Evolutionary conservation across 2,329 filamentous ascomycete species (phyloP).

Genomic region (Trichophaea hybrida): DNA sequence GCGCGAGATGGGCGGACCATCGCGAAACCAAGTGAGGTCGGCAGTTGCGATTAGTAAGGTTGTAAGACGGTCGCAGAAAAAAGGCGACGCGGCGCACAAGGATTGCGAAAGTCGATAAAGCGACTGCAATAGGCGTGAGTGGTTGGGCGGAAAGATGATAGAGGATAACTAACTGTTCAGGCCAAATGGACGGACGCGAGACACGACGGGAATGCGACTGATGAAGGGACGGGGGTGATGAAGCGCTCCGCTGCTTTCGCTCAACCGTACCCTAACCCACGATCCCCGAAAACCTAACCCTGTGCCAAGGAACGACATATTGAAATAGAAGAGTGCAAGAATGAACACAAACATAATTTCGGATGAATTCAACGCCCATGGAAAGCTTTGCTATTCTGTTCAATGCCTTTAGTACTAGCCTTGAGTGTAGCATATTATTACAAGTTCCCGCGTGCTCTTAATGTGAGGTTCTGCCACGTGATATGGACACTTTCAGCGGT

Average conservation of each 20-base stretch:
- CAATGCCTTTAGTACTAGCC: too few relatives aligned
- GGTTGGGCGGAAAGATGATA: too few relatives aligned
- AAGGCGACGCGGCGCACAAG: not conserved
- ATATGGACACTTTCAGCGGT: too few relatives aligned
- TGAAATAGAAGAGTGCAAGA: too few relatives aligned
- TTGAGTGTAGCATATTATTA: too few relatives aligned
- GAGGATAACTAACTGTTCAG: not conserved
- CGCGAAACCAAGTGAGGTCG: conserved; percentile 1
- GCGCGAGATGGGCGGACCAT: conserved; percentile 21
- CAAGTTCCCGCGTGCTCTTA: too few relatives aligned
- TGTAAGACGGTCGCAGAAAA: too few relatives aligned
- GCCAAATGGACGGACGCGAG: not conserved
- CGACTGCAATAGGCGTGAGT: too few relatives aligned
- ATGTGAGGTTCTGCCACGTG: too few relatives aligned
- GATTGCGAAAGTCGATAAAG: too few relatives aligned
- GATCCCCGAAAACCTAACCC: not conserved
- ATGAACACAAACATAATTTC: not conserved
- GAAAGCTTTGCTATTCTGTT: too few relatives aligned
- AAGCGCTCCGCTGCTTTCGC: not conserved
- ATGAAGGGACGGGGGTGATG: not conserved
- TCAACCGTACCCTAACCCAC: not conserved
- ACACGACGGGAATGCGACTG: not conserved
- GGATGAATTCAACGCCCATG: not conserved
- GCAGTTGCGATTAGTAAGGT: not conserved
- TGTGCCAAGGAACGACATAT: not conserved